phyloP scores from a whole-genome alignment of 495 filamentous ascomycete species.

The Aspergillus sclerotiicarbonarius region DNA sequence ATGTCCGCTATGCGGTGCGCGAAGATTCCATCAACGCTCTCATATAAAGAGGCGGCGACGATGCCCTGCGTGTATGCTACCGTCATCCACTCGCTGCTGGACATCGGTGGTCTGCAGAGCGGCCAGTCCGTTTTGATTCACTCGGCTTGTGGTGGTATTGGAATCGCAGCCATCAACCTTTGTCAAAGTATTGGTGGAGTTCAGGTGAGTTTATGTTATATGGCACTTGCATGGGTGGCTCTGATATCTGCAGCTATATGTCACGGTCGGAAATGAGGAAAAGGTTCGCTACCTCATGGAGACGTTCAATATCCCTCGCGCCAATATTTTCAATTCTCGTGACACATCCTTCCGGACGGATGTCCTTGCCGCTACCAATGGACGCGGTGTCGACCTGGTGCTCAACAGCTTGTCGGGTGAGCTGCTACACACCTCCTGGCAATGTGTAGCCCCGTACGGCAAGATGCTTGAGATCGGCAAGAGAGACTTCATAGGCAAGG shows the following conservation, averaged over 20 bases:
- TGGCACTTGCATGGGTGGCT: too few species aligned
- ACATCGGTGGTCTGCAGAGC: conserved; percentile 18
- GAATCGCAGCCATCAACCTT: conserved; percentile 18
- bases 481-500: conserved; percentile 17
- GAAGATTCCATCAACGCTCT: conserved; percentile 22
- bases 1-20: conserved; percentile 5
- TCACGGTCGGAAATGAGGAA: conserved; percentile 41
- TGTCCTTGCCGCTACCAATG: conserved; percentile 46
- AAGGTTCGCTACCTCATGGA: conserved; percentile 35
- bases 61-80: conserved; percentile 42
- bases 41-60: conserved; percentile 35
- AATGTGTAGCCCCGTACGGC: conserved; percentile 51
- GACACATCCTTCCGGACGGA: conserved; percentile 42
- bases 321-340: conserved; percentile 52
- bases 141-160: conserved; percentile 22
- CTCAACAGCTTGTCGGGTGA: conserved; percentile 51
- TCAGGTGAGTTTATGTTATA: too few species aligned
- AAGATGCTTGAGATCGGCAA: conserved; percentile 49
- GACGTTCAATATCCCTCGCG: conserved; percentile 27
- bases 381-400: conserved; percentile 50
- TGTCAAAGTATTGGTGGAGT: conserved; percentile 12
- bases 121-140: conserved; percentile 26
- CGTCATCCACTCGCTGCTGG: conserved; percentile 36
- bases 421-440: conserved; percentile 48
- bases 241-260: too few species aligned